These are phyloP conservation scores for Xenoacremonium recifei DNA, from an alignment of 2,329 filamentous ascomycete species.

Conservation along the genomic window DNA sequence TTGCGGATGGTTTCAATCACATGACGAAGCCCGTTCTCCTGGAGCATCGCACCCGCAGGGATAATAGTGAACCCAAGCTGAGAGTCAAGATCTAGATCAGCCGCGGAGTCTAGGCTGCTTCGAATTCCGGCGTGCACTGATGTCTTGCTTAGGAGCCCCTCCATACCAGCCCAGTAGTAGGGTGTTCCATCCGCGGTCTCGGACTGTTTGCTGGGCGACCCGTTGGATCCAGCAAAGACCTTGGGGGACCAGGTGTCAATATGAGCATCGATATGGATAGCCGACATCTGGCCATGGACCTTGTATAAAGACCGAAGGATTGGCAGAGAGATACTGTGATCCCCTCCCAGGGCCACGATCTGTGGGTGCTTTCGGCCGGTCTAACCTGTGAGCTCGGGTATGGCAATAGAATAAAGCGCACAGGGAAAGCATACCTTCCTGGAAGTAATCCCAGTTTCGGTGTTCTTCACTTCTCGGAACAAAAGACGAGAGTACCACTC, in stretches of 20 bases:
- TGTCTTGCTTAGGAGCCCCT: neutral
- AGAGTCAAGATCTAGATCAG: conserved; percentile 3
- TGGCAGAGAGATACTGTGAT: conserved; percentile 4
- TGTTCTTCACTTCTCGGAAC: neutral
- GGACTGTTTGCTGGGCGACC: conserved; percentile 1
- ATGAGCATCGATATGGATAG: conserved; percentile 6
- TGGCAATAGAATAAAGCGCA: neutral
- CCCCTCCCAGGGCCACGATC: conserved; percentile 4
- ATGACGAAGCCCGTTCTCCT: conserved; percentile 1
- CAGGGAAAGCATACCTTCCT: neutral
- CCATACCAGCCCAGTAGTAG: conserved; percentile 3
- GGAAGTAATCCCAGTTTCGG: neutral
- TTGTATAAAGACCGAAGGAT: conserved; percentile 2
- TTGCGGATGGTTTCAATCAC: conserved; percentile 1
- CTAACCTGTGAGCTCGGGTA: neutral
- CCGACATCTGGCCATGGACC: conserved; percentile 4
- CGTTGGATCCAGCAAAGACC: conserved; percentile 3
- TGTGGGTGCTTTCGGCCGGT: conserved; percentile 3
- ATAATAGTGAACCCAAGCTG: conserved; percentile 6
- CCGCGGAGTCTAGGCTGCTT: conserved; percentile 1
- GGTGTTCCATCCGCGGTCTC: conserved; percentile 1
- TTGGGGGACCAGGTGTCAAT: conserved; percentile 7
- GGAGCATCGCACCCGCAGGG: conserved; percentile 3
- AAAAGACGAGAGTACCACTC: conserved; percentile 4
- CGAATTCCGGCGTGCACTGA: conserved; percentile 1